These are phyloP conservation scores for Mimosa bimucronata DNA, from an alignment of 306 rosid species.

Conservation along the genomic window DNA sequence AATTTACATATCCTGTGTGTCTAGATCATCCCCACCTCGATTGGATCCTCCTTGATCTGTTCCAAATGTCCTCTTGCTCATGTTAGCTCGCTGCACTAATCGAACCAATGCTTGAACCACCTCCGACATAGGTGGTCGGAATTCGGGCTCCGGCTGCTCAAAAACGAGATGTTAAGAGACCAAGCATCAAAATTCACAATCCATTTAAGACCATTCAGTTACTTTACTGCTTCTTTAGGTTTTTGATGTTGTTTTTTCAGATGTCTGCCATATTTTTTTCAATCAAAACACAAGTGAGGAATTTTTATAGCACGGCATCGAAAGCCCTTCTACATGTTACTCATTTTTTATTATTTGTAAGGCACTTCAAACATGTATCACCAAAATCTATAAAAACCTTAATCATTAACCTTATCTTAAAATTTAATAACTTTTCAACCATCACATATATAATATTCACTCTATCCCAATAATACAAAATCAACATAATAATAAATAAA, in stretches of 20 bases:
- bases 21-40: constrained; percentile 52
- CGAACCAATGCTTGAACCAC: constrained; percentile 92
- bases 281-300: not conserved
- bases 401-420: no score
- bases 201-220: not conserved
- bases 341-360: no score
- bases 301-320: not conserved
- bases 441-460: no score
- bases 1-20: constrained; percentile 55
- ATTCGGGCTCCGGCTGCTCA: constrained; percentile 94
- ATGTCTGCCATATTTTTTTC: not conserved
- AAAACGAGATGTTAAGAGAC: constrained; percentile 29
- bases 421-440: no score
- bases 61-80: constrained; percentile 94
- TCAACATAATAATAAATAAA: no score
- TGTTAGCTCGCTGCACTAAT: constrained; percentile 91
- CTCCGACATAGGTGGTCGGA: constrained; percentile 99
- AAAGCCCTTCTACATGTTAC: not conserved
- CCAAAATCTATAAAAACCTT: no score
- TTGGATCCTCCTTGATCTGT: constrained; percentile 70
- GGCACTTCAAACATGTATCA: no score
- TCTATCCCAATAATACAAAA: no score
- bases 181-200: constrained; percentile 18
- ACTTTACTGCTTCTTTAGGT: not conserved
- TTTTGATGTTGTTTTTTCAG: not conserved